Percentiles rank a stretch among this genome's conserved stretches.
These are phyloP conservation scores for Escallonia rubra DNA, from an alignment of 129 eudicot species.

Conservation along the genomic window DNA sequence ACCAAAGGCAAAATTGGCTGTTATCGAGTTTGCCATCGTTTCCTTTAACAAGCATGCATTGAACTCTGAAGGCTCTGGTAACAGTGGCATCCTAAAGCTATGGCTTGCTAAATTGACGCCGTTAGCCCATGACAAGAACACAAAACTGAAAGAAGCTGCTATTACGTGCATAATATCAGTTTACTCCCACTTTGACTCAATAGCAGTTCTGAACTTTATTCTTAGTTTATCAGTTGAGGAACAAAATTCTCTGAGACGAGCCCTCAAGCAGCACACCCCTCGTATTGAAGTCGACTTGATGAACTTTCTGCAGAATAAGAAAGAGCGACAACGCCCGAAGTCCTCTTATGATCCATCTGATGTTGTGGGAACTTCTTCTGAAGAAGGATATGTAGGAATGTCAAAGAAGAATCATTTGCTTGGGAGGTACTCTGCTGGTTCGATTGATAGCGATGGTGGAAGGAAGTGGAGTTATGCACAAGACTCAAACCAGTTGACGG, in stretches of 20 bases:
- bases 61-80: slow-evolving; percentile 71
- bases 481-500: slow-evolving; percentile 37
- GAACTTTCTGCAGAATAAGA: slow-evolving; percentile 91
- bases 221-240: slow-evolving; percentile 95
- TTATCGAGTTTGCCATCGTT: slow-evolving; percentile 73
- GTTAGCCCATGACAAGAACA: slow-evolving; percentile 78
- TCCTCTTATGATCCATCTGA: slow-evolving; percentile 81
- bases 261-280: slow-evolving; percentile 94
- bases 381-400: slow-evolving; percentile 72
- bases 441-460: slow-evolving; percentile 79
- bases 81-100: slow-evolving; percentile 69
- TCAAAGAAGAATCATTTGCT: slow-evolving; percentile 58
- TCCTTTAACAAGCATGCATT: slow-evolving; percentile 79
- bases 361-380: slow-evolving; percentile 81
- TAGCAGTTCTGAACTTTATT: slow-evolving; percentile 69
- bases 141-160: slow-evolving; percentile 82
- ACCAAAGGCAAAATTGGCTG: slow-evolving; percentile 93
- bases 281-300: slow-evolving; percentile 97
- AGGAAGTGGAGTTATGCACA: slow-evolving; percentile 69
- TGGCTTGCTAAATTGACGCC: slow-evolving; percentile 96
- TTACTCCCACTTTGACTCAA: slow-evolving; percentile 76
- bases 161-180: slow-evolving; percentile 89
- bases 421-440: slow-evolving; percentile 82
- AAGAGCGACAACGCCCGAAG: slow-evolving; percentile 74
- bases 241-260: slow-evolving; percentile 88